Base-by-base conservation (phyloP, 345 rosid species). In the Aegle marmelos region DNA sequence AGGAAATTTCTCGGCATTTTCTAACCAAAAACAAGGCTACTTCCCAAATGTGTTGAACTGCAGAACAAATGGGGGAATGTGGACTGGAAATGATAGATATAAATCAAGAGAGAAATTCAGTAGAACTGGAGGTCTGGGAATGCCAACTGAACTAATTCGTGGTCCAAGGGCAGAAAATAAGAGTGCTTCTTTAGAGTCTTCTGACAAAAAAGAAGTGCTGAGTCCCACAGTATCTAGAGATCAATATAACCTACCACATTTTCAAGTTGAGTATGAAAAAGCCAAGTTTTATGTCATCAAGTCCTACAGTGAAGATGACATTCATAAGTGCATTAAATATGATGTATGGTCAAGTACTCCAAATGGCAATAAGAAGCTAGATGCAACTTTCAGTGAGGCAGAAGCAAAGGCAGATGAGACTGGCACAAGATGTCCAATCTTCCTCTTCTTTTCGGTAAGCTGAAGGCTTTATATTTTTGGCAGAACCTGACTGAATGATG, bases 251-350 rank as follows among this genome's bases (percentile, higher is more conserved):
- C 79, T 73, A 66, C 87, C 86, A 4, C 92, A 91, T 86, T 91
- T 91, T 74, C 80, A 87, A 79, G 85, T 78, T 1, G 86, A 81
- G 69, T 86, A 88, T 70, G 80, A 83, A 59, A 84, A 87, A 57
- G 97, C 91, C 10, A 91, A 82, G 59, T 91, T 90, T 76, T 93
- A 82, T 76, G 90, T 93, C 28, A 91, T 93, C 79, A 93, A 93
- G 82, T 92, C 95, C 9, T 92, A 89, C 83, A 92, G 85, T 65
- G 97, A 92, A 81, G 97, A 91, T 79, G 93, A 93, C 81, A 83
- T 93, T 64, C 97, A 91, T 77, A 91, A 93, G 83, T 88, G 90
- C 75, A 82, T 93, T 74, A 93, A 92, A 80, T 92, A 88, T 81
- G 85, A 86, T 3, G 95, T 92, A 24, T 92, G 97, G 97, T 80